These are phyloP conservation scores for Pinus albicaulis DNA, from an alignment of 75 land plant species.

Conservation along the genomic window DNA sequence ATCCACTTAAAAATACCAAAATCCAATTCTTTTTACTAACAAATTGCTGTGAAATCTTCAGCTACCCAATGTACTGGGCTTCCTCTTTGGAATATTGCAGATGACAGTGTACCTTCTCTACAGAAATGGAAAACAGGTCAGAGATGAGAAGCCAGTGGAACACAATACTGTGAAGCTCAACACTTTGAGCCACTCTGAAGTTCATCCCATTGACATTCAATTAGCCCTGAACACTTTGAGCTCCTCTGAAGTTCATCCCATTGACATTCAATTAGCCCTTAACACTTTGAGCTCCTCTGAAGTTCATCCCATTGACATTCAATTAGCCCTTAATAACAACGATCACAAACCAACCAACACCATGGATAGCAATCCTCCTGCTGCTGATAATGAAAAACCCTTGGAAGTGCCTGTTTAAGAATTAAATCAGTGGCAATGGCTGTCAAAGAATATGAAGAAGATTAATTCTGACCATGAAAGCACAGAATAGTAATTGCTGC, in stretches of 20 bases:
- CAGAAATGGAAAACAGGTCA: slow-evolving; percentile 20
- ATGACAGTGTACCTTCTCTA: slow-evolving; percentile 44
- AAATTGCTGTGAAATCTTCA: slow-evolving; percentile 4
- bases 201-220: slow-evolving; percentile 1
- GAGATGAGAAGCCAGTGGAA: slow-evolving; percentile 5
- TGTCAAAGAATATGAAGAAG: neutral
- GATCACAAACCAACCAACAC: neutral
- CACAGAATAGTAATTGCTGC: too few species aligned
- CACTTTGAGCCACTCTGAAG: neutral
- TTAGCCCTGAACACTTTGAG: neutral
- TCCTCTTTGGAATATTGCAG: slow-evolving; percentile 46
- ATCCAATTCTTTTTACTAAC: neutral
- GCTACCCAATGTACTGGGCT: slow-evolving; percentile 60
- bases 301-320: slow-evolving; percentile 7
- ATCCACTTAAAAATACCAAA: too few species aligned
- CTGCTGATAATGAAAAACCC: neutral
- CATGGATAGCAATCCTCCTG: neutral
- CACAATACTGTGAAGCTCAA: neutral
- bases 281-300: neutral
- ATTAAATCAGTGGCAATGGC: neutral
- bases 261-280: neutral
- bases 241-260: slow-evolving; percentile 3
- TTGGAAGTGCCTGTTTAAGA: neutral
- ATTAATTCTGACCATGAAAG: too few species aligned
- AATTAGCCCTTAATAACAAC: neutral